These are phyloP conservation scores for Metschnikowia koreensis DNA, from an alignment of 805 yeast species.

Conservation along the genomic window DNA sequence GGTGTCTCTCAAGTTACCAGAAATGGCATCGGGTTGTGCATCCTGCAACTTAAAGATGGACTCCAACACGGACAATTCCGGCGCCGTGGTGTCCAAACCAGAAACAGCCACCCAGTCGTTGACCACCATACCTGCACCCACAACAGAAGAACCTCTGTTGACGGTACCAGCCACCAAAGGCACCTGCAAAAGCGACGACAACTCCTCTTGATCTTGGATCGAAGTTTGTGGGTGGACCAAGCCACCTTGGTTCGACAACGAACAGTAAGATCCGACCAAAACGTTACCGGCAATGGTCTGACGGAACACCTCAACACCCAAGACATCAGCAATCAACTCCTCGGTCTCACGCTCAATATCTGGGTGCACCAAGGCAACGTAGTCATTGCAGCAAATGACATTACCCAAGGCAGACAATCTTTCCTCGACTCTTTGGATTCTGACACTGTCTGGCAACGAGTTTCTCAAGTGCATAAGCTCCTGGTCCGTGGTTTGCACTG, in stretches of 20 bases:
- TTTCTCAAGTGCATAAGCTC: conserved; percentile 97
- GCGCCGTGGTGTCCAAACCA: conserved; percentile 97
- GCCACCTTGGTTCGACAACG: conserved; percentile 96
- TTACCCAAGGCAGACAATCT: conserved; percentile 95
- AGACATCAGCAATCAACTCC: conserved; percentile 94
- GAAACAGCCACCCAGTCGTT: conserved; percentile 98
- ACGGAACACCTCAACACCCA: conserved; percentile 98
- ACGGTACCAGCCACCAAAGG: conserved; percentile 99
- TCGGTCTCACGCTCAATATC: conserved; percentile 99
- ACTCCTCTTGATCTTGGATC: conserved; percentile 96
- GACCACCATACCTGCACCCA: conserved; percentile 98
- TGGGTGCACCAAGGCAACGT: conserved; percentile 98
- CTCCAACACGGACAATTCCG: conserved; percentile 95
- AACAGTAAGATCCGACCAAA: conserved; percentile 93
- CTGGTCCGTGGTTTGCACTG: conserved; percentile 97
- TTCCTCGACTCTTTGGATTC: conserved; percentile 97
- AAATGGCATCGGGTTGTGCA: conserved; percentile 82
- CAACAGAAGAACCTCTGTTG: conserved; percentile 95
- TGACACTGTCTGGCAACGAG: conserved; percentile 90
- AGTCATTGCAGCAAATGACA: conserved; percentile 97
- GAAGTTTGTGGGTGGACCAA: conserved; percentile 97
- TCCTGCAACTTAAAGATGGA: conserved; percentile 92
- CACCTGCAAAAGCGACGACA: conserved; percentile 90
- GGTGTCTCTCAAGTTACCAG: conserved; percentile 85
- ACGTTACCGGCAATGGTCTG: conserved; percentile 99